Conservation (phyloP, 1,284 basidiomycete species). For the Pseudozyma hubeiensis region DNA sequence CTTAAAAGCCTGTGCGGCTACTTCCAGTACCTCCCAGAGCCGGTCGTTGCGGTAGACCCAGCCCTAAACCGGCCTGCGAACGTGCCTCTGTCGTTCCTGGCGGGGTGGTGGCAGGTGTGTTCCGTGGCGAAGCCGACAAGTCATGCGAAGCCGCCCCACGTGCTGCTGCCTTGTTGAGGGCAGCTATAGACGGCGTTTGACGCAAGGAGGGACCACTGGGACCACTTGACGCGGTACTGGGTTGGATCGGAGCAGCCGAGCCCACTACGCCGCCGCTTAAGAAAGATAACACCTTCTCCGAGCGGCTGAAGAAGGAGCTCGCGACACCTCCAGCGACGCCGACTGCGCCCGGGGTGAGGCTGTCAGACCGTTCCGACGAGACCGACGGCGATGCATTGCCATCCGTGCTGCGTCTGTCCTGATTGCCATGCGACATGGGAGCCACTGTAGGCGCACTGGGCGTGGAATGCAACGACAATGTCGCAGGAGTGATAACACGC, state of each 20-base stretch:
- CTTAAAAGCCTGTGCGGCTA: conserved; percentile 32
- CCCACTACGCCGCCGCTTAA: conserved; percentile 39
- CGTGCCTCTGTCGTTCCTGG: conserved; percentile 9
- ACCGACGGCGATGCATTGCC: conserved; percentile 36
- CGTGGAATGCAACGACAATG: conserved; percentile 49
- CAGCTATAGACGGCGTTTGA: conserved; percentile 42
- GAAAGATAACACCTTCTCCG: conserved; percentile 46
- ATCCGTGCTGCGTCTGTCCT: conserved; percentile 11
- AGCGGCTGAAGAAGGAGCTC: conserved; percentile 38
- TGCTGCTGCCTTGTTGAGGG: conserved; percentile 41
- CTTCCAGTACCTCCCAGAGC: conserved; percentile 32
- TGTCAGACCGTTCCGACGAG: conserved; percentile 33
- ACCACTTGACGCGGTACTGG: conserved; percentile 13
- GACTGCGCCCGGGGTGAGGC: conserved; percentile 30
- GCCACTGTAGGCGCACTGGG: conserved; percentile 21
- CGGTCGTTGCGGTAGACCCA: conserved; percentile 32
- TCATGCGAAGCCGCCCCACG: conserved; percentile 34
- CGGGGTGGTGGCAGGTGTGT: neutral
- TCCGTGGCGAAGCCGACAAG: conserved; percentile 30
- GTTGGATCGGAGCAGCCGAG: conserved; percentile 31
- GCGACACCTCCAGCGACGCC: conserved; percentile 27
- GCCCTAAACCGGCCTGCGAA: conserved; percentile 23
- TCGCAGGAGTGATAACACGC: conserved; percentile 63
- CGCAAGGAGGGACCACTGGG: conserved; percentile 14
- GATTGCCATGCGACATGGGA: conserved; percentile 1